Conservation (phyloP, 495 filamentous ascomycete genomes). For the Aeminium ludgeri region DNA sequence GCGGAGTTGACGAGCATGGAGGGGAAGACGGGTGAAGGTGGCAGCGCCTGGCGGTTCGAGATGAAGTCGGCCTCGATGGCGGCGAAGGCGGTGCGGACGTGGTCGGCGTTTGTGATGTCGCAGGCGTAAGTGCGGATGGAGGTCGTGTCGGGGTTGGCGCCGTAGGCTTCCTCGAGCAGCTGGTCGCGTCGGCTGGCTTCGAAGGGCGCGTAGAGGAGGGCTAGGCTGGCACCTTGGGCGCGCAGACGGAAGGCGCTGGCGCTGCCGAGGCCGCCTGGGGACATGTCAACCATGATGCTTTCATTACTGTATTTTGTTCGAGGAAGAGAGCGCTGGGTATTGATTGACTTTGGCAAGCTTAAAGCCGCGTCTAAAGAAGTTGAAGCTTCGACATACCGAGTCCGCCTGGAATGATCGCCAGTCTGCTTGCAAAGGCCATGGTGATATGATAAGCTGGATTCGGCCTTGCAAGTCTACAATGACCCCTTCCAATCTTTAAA, state of each 20-base stretch:
- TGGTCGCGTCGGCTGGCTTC: conserved; percentile 1
- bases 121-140: conserved; percentile 7
- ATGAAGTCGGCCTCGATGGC: conserved; percentile 5
- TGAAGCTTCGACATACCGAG: conserved; percentile 5
- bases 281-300: background rate
- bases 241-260: conserved; percentile 9
- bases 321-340: background rate
- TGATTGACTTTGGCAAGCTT: background rate
- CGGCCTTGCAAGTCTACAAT: too few relatives aligned
- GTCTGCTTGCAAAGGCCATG: conserved; percentile 9
- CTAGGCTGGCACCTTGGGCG: conserved; percentile 8
- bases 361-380: background rate
- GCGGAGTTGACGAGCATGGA: conserved; percentile 12
- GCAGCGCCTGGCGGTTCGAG: background rate
- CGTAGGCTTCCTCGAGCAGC: conserved; percentile 1
- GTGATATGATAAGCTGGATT: background rate
- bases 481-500: too few relatives aligned
- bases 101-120: conserved; percentile 11
- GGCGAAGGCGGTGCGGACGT: conserved; percentile 7
- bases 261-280: conserved; percentile 9
- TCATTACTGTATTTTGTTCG: background rate
- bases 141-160: background rate
- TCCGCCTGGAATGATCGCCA: conserved; percentile 13
- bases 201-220: conserved; percentile 13
- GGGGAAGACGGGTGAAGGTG: background rate